Evolutionary conservation across 225 moss, liverwort and hornwort genomes (phyloP), one percentile per base, ranked within the genome.

Genomic region (Asterella californica): DNA sequence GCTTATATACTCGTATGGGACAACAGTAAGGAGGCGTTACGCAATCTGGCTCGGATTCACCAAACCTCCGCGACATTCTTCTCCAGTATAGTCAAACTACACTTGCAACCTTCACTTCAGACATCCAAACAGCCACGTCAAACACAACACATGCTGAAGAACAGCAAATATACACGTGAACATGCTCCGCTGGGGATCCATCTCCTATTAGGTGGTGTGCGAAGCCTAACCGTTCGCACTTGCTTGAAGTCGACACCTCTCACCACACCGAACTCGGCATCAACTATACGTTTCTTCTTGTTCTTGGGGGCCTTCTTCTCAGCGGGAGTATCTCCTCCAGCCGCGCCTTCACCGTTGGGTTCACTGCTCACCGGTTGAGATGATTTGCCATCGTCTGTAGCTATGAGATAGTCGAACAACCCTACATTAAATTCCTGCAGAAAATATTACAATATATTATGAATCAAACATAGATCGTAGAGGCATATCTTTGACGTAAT

Each of bases 231-330:
- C 80, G 93, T 99, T 33, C 90, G 90, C 59, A 99, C 99, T 68
- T 95, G 92, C 81, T 95, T 99, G 78, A 99, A 99, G 81, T 99
- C 99, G 15, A 99, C 89, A 8, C 99, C 99, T 70, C 99, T 86
- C 75, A 94, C 94, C 27, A 99, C 99, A 84, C 99, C 94, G 75
- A 99, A 99, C 82, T 99, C 95, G 60, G 82, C 78, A 81, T 99
- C 95, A 42, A 79, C 82, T 15, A 86, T 12, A 42, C 77, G 89
- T 78, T 92, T 94, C 83, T 83, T 91, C 29, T 77, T 74, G 34
- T 87, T 88, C 81, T 86, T 94, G 61, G n/a, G 75, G 2, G 57
- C 12, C 36, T 32, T 68, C 38, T 82, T 83, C 60, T 36, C 81
- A 14, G 65, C 29, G 6, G 66, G 38, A 22, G 10, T 9, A 30